Conservation (phyloP, 129 eudicot genomes). For the Daucus carota region DNA sequence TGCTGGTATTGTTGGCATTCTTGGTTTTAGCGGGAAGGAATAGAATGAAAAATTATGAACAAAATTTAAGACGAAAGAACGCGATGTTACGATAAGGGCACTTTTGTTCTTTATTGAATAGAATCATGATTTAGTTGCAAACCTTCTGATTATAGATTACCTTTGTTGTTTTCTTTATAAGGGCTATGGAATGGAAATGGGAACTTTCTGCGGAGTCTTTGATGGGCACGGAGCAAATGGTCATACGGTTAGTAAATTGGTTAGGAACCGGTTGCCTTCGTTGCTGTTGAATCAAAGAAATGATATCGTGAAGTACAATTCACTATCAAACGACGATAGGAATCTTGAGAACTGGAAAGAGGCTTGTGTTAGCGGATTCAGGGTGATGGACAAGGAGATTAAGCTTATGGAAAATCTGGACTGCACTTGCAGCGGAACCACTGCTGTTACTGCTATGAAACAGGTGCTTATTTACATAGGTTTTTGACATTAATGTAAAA, state of each 20-base stretch:
- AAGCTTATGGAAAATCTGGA: conserved; percentile 55
- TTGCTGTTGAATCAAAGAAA: conserved; percentile 56
- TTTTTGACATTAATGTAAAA: not conserved
- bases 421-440: conserved; percentile 72
- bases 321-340: conserved; percentile 23
- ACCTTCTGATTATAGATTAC: not conserved
- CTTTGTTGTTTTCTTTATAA: conserved; percentile 16
- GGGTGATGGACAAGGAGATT: conserved; percentile 72
- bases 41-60: not conserved
- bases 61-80: too few relatives aligned
- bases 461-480: conserved; percentile 31
- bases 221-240: conserved; percentile 93
- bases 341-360: conserved; percentile 55
- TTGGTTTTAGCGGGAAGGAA: not conserved
- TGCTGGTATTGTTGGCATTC: not conserved
- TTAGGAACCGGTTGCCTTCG: conserved; percentile 61
- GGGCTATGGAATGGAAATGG: conserved; percentile 81
- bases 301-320: conserved; percentile 28
- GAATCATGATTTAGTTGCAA: too few relatives aligned
- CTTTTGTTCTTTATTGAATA: not conserved
- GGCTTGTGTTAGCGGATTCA: conserved; percentile 51
- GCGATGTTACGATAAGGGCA: too few relatives aligned
- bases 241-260: conserved; percentile 57
- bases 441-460: conserved; percentile 66
- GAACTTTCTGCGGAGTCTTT: conserved; percentile 66